Evolutionary conservation across 2,329 filamentous ascomycete species (phyloP).

Genomic region (Fusarium devonianum): DNA sequence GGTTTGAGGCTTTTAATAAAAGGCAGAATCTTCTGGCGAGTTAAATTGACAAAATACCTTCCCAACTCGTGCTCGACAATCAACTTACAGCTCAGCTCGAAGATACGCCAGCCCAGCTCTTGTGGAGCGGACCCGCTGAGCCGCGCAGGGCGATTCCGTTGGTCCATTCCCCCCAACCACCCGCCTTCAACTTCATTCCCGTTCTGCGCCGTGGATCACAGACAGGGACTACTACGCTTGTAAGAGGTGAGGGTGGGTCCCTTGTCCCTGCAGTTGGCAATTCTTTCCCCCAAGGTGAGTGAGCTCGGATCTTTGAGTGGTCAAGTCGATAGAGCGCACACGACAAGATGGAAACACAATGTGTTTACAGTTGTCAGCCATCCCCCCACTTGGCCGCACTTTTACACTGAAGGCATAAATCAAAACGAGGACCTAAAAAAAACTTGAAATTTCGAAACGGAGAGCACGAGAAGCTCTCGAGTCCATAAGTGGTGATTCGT

Average conservation of each 20-base stretch:
- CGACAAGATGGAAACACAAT: no score
- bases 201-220: conserved; percentile 30
- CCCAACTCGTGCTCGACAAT: not conserved
- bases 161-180: conserved; percentile 26
- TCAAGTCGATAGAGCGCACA: no score
- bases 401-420: not conserved
- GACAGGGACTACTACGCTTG: conserved; percentile 21
- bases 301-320: conserved; percentile 17
- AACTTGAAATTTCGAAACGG: conserved; percentile 1
- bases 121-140: conserved; percentile 26
- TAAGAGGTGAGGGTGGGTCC: no score
- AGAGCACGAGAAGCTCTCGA: not conserved
- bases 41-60: conserved; percentile 3
- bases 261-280: not conserved
- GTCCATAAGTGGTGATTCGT: conserved; percentile 31
- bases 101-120: not conserved
- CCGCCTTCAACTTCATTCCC: conserved; percentile 1
- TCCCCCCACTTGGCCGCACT: not conserved
- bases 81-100: not conserved
- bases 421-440: conserved; percentile 1
- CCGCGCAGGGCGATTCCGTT: conserved; percentile 27
- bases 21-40: no score
- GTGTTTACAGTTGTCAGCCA: conserved; percentile 25
- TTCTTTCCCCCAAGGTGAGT: not conserved
- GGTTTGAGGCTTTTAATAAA: no score